Evolutionary conservation across 2,329 filamentous ascomycete genomes (phyloP).

Genomic region (Beauveria caledonica): DNA sequence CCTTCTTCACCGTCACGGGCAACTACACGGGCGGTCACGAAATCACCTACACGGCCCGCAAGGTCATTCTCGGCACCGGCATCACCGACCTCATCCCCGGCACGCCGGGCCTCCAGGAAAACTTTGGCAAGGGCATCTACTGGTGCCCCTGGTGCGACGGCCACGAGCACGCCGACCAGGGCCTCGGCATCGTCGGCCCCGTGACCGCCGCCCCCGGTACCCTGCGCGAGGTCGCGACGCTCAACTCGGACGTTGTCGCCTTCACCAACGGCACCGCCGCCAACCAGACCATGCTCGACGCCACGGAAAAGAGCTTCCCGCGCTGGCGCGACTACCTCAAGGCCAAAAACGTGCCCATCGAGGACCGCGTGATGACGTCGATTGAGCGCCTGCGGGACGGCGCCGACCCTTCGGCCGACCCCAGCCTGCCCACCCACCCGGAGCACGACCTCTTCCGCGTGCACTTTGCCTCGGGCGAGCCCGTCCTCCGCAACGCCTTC

Average conservation of each 20-base stretch:
- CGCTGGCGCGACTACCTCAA: conserved; percentile 42
- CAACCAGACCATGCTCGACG: conserved; percentile 26
- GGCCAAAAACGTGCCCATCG: conserved; percentile 42
- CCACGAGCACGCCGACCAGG: conserved; percentile 50
- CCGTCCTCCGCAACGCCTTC: conserved; percentile 42
- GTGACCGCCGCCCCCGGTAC: conserved; percentile 56
- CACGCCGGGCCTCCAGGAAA: conserved; percentile 46
- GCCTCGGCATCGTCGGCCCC: conserved; percentile 43
- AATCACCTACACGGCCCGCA: conserved; percentile 37
- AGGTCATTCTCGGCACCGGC: conserved; percentile 50
- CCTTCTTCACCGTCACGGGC: conserved; percentile 19
- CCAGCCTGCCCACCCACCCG: conserved; percentile 33
- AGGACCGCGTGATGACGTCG: conserved; percentile 45
- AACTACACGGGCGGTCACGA: conserved; percentile 12
- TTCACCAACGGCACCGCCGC: conserved; percentile 54
- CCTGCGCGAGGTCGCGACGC: conserved; percentile 43
- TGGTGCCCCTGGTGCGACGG: conserved; percentile 62
- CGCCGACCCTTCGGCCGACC: conserved; percentile 27
- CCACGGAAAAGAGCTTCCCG: conserved; percentile 31
- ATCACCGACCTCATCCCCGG: conserved; percentile 44
- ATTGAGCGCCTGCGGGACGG: conserved; percentile 40
- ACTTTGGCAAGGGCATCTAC: conserved; percentile 51
- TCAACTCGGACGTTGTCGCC: conserved; percentile 47
- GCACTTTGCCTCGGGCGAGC: conserved; percentile 37
- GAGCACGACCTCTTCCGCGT: conserved; percentile 50